Evolutionary conservation across 2,329 filamentous ascomycete genomes (phyloP).

Genomic region (Pyrenophora graminea): DNA sequence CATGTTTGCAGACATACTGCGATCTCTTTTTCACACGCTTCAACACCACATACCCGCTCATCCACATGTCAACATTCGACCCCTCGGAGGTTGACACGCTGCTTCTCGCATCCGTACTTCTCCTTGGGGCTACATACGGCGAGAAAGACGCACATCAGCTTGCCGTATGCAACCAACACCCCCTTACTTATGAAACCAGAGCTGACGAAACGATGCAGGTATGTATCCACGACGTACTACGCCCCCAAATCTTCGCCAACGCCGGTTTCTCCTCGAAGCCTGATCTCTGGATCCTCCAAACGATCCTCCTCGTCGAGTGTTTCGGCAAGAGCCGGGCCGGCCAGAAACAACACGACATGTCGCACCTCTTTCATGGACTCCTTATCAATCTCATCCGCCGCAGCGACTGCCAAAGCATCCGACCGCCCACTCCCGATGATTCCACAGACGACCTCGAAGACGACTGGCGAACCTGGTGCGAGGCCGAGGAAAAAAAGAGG

Average conservation of each 20-base stretch:
- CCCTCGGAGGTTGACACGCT: slow-evolving; percentile 56
- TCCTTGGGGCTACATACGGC: slow-evolving; percentile 66
- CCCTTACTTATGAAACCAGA: background rate
- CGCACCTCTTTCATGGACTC: slow-evolving; percentile 62
- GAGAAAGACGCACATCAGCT: slow-evolving; percentile 63
- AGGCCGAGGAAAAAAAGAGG: slow-evolving; percentile 63
- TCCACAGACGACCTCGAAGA: slow-evolving; percentile 49
- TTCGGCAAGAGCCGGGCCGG: slow-evolving; percentile 67
- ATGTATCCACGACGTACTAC: slow-evolving; percentile 64
- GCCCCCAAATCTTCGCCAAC: slow-evolving; percentile 64
- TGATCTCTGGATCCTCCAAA: slow-evolving; percentile 64
- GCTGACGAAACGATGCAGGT: slow-evolving; percentile 40
- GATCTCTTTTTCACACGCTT: slow-evolving; percentile 66
- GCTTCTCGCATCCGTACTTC: slow-evolving; percentile 59
- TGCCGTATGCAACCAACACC: slow-evolving; percentile 48
- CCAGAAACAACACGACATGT: slow-evolving; percentile 66
- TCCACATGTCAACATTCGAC: slow-evolving; percentile 63
- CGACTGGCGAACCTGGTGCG: slow-evolving; percentile 59
- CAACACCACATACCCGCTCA: slow-evolving; percentile 63
- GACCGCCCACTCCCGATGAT: slow-evolving; percentile 43
- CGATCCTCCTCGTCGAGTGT: slow-evolving; percentile 65
- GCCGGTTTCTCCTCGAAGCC: slow-evolving; percentile 62
- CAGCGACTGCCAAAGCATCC: slow-evolving; percentile 57
- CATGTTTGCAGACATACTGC: slow-evolving; percentile 59
- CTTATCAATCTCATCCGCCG: slow-evolving; percentile 60